These are phyloP conservation scores for Arthonia radiata DNA, from an alignment of 495 filamentous ascomycete genomes.

Conservation along the genomic window DNA sequence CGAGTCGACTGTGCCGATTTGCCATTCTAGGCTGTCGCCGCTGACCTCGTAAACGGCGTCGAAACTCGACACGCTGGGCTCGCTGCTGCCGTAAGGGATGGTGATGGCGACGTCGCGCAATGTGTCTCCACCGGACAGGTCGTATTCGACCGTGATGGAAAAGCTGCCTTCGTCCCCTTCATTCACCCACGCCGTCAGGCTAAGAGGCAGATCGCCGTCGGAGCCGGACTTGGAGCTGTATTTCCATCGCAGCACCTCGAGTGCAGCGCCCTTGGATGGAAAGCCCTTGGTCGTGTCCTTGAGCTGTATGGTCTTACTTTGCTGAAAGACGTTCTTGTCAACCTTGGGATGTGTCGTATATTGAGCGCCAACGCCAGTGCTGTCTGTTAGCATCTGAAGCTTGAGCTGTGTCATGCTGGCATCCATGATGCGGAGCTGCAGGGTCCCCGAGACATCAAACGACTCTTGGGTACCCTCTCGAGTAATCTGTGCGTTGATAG, in stretches of 20 bases:
- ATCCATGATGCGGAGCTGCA: conserved; percentile 72
- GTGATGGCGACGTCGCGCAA: conserved; percentile 66
- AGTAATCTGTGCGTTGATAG: conserved; percentile 64
- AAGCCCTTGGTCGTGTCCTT: conserved; percentile 66
- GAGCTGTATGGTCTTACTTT: conserved; percentile 54
- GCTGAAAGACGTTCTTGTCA: conserved; percentile 61
- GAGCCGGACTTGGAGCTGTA: conserved; percentile 37
- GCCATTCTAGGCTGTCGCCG: conserved; percentile 84
- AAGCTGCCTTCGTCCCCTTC: conserved; percentile 53
- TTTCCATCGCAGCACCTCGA: conserved; percentile 76
- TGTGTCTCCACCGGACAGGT: conserved; percentile 49
- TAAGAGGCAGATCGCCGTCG: conserved; percentile 58
- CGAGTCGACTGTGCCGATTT: conserved; percentile 57
- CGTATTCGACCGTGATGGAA: conserved; percentile 80
- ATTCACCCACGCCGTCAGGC: conserved; percentile 89
- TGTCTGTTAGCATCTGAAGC: conserved; percentile 41
- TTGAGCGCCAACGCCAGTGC: conserved; percentile 52
- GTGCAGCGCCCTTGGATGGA: conserved; percentile 70
- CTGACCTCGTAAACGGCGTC: conserved; percentile 86
- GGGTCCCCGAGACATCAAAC: conserved; percentile 70
- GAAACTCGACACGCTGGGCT: conserved; percentile 74
- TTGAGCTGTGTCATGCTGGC: conserved; percentile 69
- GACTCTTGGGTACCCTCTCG: conserved; percentile 64
- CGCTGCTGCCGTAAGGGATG: conserved; percentile 59
- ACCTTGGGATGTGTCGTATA: conserved; percentile 91